phyloP scores from a whole-genome alignment of 495 filamentous ascomycete species.

The Podospora bellae-mahoneyi region DNA sequence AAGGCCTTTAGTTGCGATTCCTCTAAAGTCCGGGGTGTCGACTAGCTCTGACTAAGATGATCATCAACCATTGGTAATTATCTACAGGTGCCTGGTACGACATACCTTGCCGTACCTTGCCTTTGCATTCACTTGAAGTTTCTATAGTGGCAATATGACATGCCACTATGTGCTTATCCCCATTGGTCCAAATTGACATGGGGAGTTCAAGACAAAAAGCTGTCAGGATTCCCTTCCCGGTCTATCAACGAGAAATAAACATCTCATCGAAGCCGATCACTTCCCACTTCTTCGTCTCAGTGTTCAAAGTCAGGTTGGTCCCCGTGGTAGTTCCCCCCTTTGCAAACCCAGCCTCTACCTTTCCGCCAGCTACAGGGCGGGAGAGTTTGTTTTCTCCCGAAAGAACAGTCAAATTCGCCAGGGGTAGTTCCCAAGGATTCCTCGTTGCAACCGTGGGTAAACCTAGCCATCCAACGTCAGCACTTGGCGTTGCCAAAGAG shows the following conservation, averaged over 20 bases:
- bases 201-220: too few relatives aligned
- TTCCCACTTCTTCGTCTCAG: slow-evolving; percentile 36
- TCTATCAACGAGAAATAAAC: slow-evolving; percentile 11
- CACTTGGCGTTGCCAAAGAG: background rate
- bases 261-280: slow-evolving; percentile 21
- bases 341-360: slow-evolving; percentile 42
- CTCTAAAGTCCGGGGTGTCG: too few relatives aligned
- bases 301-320: slow-evolving; percentile 50
- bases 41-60: too few relatives aligned
- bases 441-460: slow-evolving; percentile 37
- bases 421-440: slow-evolving; percentile 51
- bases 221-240: too few relatives aligned
- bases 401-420: slow-evolving; percentile 61
- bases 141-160: too few relatives aligned
- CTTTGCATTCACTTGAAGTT: too few relatives aligned
- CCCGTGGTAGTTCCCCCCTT: slow-evolving; percentile 43
- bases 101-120: too few relatives aligned
- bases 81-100: too few relatives aligned
- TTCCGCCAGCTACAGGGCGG: slow-evolving; percentile 46
- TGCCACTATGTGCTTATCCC: too few relatives aligned
- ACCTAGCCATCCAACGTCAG: background rate
- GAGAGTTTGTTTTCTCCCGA: slow-evolving; percentile 51
- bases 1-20: too few relatives aligned
- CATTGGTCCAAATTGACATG: too few relatives aligned
- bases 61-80: too few relatives aligned